A percentile compares a stretch with the other conserved stretches of the same genome.
These are phyloP conservation scores for Amanita jacksonii DNA, from an alignment of 768 basidiomycete genomes.

Conservation along the genomic window DNA sequence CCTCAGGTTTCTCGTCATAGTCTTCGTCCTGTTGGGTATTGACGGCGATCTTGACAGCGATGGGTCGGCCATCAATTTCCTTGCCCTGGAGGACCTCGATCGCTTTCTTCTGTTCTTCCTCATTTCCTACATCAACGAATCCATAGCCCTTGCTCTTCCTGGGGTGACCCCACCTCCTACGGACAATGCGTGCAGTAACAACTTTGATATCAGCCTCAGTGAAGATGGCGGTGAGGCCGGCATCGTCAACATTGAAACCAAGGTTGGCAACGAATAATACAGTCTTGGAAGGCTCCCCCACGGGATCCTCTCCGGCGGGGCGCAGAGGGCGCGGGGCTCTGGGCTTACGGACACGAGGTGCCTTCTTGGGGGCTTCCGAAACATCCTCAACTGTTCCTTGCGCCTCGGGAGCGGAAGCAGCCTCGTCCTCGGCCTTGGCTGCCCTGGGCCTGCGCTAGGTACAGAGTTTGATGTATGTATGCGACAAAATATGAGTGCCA, in stretches of 20 bases:
- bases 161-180: conserved; percentile 72
- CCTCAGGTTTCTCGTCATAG: conserved; percentile 26
- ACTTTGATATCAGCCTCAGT: conserved; percentile 78
- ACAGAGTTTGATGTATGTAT: conserved; percentile 12
- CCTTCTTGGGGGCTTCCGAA: conserved; percentile 33
- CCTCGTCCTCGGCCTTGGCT: conserved; percentile 36
- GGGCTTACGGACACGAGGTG: conserved; percentile 44
- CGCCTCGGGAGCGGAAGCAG: conserved; percentile 22
- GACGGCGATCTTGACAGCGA: conserved; percentile 95
- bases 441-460: conserved; percentile 44
- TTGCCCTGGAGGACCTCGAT: conserved; percentile 81
- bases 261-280: conserved; percentile 97
- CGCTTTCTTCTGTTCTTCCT: conserved; percentile 88
- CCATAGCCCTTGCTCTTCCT: conserved; percentile 94
- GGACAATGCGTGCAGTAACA: conserved; percentile 82
- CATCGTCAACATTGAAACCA: conserved; percentile 88
- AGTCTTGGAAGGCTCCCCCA: conserved; percentile 80
- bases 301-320: conserved; percentile 73
- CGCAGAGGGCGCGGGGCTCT: conserved; percentile 51
- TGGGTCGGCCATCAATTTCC: conserved; percentile 73
- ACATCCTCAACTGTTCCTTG: conserved; percentile 30
- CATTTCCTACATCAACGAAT: conserved; percentile 89
- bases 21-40: conserved; percentile 60
- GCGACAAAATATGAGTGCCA: conserved; percentile 14
- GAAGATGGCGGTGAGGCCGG: conserved; percentile 71